phyloP scores from a whole-genome alignment of 352 stramenopile genomes.

The Globisporangium cederbergense region DNA sequence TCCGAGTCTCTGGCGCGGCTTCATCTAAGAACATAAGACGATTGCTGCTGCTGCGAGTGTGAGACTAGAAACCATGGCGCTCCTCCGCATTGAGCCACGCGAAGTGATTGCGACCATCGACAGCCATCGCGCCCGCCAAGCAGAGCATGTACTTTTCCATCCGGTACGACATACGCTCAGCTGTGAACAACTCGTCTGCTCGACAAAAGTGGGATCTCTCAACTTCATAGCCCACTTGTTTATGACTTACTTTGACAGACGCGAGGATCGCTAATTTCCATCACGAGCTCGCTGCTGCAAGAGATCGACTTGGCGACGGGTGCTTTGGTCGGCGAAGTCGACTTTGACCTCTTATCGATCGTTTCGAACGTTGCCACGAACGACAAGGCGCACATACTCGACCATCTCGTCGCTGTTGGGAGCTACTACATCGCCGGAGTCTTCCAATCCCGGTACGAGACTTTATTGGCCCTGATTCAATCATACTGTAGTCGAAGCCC shows the following conservation, averaged over 20 bases:
- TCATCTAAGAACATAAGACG: not conserved
- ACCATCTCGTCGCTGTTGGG: constrained; percentile 47
- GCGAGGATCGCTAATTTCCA: constrained; percentile 41
- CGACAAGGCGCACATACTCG: constrained; percentile 31
- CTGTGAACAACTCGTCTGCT: not conserved
- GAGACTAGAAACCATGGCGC: not conserved
- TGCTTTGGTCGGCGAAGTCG: constrained; percentile 48
- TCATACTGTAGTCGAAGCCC: not conserved
- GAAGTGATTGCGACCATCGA: constrained; percentile 9
- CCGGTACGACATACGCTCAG: constrained; percentile 2
- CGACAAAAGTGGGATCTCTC: not conserved
- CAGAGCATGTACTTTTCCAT: constrained; percentile 21
- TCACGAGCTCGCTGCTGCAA: constrained; percentile 54
- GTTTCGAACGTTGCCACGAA: not conserved
- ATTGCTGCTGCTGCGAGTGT: not conserved
- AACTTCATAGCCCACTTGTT: not conserved
- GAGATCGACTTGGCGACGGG: constrained; percentile 61
- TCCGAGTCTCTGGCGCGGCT: not conserved
- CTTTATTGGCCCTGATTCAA: not conserved
- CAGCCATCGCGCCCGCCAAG: constrained; percentile 7
- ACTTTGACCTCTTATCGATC: constrained; percentile 55
- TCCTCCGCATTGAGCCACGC: constrained; percentile 10
- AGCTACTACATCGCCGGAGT: constrained; percentile 48
- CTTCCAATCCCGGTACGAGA: constrained; percentile 37
- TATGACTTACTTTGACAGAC: constrained; percentile 17